phyloP scores from a whole-genome alignment of 495 filamentous ascomycete species.

The Tuber magnatum region DNA sequence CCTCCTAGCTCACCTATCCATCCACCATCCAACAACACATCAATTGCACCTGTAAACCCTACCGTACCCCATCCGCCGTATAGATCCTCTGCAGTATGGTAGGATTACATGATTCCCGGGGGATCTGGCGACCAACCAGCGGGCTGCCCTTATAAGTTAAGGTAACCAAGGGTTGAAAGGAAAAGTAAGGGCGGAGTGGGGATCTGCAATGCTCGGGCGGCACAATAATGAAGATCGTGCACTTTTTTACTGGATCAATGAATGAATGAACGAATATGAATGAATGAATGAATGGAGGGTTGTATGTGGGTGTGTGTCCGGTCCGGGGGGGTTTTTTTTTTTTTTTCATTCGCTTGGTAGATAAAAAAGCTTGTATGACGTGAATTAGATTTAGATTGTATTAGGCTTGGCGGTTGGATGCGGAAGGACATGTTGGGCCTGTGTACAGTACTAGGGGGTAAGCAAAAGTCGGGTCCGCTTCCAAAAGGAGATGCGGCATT shows the following conservation, averaged over 20 bases:
- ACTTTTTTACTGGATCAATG: neutral
- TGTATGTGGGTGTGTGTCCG: neutral
- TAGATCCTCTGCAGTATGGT: neutral
- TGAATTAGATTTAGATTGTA: neutral
- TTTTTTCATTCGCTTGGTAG: neutral
- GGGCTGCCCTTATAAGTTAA: neutral
- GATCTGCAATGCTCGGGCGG: neutral
- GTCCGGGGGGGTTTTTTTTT: neutral
- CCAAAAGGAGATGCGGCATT: no score
- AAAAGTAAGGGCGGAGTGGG: neutral
- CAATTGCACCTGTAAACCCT: neutral
- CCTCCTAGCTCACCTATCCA: neutral
- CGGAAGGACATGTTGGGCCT: neutral
- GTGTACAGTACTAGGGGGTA: no score
- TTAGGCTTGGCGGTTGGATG: neutral
- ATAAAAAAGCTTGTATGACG: neutral
- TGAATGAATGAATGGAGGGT: neutral
- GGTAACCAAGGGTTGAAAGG: neutral
- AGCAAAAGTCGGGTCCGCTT: no score
- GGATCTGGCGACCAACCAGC: neutral
- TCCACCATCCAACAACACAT: neutral
- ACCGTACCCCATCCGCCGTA: neutral
- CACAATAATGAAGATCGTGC: neutral
- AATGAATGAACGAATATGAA: neutral
- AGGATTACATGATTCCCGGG: neutral